Conservation (phyloP, 192 early-diverging fungal species). For the Cladochytrium replicatum region DNA sequence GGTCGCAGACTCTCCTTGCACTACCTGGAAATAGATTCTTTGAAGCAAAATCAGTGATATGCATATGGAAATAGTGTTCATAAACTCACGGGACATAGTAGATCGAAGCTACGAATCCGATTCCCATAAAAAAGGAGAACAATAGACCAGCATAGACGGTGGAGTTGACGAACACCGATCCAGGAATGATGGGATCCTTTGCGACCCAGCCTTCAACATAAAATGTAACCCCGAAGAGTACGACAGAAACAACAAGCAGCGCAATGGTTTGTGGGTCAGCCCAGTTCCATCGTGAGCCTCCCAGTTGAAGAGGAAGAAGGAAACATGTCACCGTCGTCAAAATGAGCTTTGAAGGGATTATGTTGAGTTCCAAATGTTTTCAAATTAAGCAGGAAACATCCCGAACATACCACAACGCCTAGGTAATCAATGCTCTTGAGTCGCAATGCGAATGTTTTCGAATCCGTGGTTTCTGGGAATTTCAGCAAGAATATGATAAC, state of each 20-base stretch:
- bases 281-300: conserved; percentile 59
- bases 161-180: conserved; percentile 45
- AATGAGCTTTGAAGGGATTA: too few relatives aligned
- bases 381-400: too few relatives aligned
- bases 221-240: conserved; percentile 45
- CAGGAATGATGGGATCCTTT: conserved; percentile 61
- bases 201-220: conserved; percentile 58
- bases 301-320: conserved; percentile 61
- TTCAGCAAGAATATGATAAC: conserved; percentile 49
- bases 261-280: conserved; percentile 47
- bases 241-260: conserved; percentile 52
- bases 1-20: conserved; percentile 61
- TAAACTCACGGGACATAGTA: conserved; percentile 74
- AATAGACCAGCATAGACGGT: conserved; percentile 21
- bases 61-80: too few relatives aligned
- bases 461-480: conserved; percentile 44
- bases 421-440: conserved; percentile 56
- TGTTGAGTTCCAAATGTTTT: too few relatives aligned
- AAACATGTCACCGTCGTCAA: conserved; percentile 45
- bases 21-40: conserved; percentile 66
- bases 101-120: conserved; percentile 32
- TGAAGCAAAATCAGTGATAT: not conserved
- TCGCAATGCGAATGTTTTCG: conserved; percentile 43
- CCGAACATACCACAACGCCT: conserved; percentile 47
- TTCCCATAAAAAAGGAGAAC: conserved; percentile 29